Base-by-base conservation (phyloP, 164 flowering plant genomes). In the Litsea cubeba region DNA sequence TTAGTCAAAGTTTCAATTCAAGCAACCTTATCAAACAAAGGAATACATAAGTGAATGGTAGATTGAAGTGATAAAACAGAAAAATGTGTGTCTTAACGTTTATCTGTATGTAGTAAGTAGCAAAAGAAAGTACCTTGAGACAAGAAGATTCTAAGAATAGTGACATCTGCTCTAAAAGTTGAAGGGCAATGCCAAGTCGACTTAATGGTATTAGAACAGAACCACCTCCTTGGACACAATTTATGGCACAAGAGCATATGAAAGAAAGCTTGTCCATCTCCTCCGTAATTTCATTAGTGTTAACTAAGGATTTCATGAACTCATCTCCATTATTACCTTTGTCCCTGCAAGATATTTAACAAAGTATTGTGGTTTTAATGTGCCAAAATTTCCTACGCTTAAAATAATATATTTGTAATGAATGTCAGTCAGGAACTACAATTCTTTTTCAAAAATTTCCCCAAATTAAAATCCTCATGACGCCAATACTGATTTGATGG, bases 181-280 rank as follows among this genome's bases (percentile, higher is more conserved):
- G 94, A 76, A 92, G 77, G 63, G 87, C 49, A 57, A 83, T 80
- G 74, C 95, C 96, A 76, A 91, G 74, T 57, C 88, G 87, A 67
- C 85, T 87, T 72, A 87, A 81, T 32, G 99, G 87, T 76, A 95
- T 81, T 54, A 95, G 79, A 32, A 90, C 97, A 22, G 96, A 93
- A 76, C 99, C 98, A 72, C 97, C 97, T 76, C 85, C 82, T 78
- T 76, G 86, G 64, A 90, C 74, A 79, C 92, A 86, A 50, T 85
- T 89, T 72, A 89, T 65, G 6, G 80, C 78, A 70, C 88, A 88
- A 18, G 95, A 88, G 83, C 91, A 84, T 78, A 95, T 82, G 77
- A 82, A 93, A 71, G 80, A 76, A 71, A 95, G 76, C 77, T 92
- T 93, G 76, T 91, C 93, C 79, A 65, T 80, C 79, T 90, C 98